Evolutionary conservation across 108 stramenopile species (phyloP).

Genomic region (Epipyxis sp.): DNA sequence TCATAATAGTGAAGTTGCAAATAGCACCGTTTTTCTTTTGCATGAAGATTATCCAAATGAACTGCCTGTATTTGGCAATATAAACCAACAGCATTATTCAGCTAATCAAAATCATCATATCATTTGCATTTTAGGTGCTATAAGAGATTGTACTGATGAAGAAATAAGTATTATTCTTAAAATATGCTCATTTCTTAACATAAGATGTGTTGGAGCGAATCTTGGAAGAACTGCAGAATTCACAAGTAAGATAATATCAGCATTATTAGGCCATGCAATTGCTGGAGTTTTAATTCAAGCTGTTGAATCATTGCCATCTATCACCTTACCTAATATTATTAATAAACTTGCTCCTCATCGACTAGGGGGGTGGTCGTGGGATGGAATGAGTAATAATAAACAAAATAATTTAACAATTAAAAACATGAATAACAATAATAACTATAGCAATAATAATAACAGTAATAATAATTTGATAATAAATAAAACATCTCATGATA

Average conservation of each 20-base stretch:
- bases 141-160: background rate
- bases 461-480: too few species aligned
- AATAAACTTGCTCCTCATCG: background rate
- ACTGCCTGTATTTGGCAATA: background rate
- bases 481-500: too few species aligned
- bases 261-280: background rate
- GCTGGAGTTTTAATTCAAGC: background rate
- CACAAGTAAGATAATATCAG: background rate
- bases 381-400: background rate
- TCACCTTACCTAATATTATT: background rate
- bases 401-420: too few species aligned
- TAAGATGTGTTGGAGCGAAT: background rate
- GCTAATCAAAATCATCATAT: background rate
- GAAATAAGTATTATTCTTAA: background rate
- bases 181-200: background rate
- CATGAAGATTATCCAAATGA: slow-evolving; percentile 6
- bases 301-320: background rate
- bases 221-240: slow-evolving; percentile 16
- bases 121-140: background rate
- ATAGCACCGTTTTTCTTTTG: background rate
- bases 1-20: too few species aligned
- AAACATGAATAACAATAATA: too few species aligned
- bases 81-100: background rate
- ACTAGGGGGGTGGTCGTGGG: background rate
- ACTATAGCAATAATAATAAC: too few species aligned